These are phyloP conservation scores for Trametes cingulata DNA, from an alignment of 768 basidiomycete genomes.

Conservation along the genomic window DNA sequence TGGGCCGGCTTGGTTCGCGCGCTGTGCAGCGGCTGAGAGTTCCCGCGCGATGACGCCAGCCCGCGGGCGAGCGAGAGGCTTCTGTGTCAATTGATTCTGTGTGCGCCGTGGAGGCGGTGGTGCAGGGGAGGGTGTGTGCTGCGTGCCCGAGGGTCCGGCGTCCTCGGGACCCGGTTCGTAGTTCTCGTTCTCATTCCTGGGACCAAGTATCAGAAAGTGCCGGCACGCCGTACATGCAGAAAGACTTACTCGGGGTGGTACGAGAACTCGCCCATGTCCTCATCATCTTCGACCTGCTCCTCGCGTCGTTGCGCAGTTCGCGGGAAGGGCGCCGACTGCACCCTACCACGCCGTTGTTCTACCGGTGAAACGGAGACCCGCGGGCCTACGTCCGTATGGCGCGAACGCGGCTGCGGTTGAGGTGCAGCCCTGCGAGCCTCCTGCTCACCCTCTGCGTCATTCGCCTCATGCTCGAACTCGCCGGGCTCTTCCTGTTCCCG, in stretches of 20 bases:
- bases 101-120: neutral
- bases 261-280: neutral
- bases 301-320: neutral
- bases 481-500: neutral
- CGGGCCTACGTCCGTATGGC: neutral
- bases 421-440: neutral
- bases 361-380: neutral
- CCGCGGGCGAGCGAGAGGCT: neutral
- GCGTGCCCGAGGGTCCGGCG: slow-evolving; percentile 22
- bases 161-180: slow-evolving; percentile 11
- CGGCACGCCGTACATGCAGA: neutral
- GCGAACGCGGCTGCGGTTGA: neutral
- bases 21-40: neutral
- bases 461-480: neutral
- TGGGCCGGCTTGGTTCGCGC: neutral
- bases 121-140: slow-evolving; percentile 9
- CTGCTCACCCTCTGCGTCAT: no score
- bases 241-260: neutral
- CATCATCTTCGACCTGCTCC: neutral
- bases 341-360: neutral
- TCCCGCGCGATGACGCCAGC: neutral
- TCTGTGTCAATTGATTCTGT: neutral
- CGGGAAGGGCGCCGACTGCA: neutral
- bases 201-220: neutral
- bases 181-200: neutral